Conservation (phyloP, 2,329 filamentous ascomycete species). For the Pseudocercospora vitis region DNA sequence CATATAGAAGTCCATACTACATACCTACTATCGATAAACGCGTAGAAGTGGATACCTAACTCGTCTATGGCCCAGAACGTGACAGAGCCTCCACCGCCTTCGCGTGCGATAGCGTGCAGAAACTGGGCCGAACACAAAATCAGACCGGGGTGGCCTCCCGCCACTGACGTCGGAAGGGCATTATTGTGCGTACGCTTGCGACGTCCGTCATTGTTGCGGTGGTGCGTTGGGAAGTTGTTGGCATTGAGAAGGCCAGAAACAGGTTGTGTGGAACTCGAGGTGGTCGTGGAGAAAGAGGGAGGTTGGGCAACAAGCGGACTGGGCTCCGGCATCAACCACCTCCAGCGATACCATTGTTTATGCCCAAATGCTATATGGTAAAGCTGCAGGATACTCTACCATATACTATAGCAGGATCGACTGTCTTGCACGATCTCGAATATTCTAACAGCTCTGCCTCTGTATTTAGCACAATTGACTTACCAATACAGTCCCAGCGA, state of each 20-base stretch:
- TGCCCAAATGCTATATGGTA: no score
- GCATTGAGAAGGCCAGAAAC: neutral
- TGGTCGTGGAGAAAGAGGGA: neutral
- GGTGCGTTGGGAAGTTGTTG: neutral
- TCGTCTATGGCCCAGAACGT: neutral
- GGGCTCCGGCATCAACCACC: no score
- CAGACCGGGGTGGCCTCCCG: neutral
- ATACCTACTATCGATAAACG: neutral
- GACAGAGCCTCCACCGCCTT: neutral
- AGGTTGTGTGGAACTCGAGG: neutral
- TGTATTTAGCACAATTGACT: no score
- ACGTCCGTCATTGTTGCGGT: neutral
- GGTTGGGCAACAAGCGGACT: no score
- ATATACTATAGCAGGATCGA: no score
- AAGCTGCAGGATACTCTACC: no score
- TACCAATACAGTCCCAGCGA: no score
- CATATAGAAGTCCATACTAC: neutral
- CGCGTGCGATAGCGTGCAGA: neutral
- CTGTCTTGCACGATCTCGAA: no score
- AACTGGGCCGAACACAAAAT: neutral
- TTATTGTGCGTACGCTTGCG: neutral
- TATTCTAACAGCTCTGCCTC: no score
- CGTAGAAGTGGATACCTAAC: neutral
- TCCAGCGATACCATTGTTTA: no score
- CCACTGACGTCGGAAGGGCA: neutral